Base-by-base conservation (phyloP, 176 grass and related monocot species). In the Alloteropsis semialata region DNA sequence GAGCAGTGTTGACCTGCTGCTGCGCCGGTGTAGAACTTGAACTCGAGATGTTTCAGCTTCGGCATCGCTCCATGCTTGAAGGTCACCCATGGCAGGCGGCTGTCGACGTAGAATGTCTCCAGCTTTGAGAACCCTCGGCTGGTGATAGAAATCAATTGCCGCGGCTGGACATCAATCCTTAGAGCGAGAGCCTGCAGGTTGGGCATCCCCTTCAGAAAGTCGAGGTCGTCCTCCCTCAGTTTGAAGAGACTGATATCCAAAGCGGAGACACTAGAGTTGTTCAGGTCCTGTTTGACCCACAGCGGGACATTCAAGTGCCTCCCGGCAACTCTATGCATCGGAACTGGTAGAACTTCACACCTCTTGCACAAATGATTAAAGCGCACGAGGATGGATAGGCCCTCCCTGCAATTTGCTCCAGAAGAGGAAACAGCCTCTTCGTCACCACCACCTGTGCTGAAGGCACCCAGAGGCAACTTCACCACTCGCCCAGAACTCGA, bases 11-110 rank as follows among this genome's bases (percentile, higher is more conserved):
- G 9, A 15, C 58, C 36, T 34, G 42, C n/a, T n/a, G n/a, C n/a
- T 1, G 1, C 27, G 5, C 61, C 77, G 2, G 30, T 33, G 77
- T 80, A 80, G 77, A 80, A 80, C 77, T 66, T 80, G 77, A 80
- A 67, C 45, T 36, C 45, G 1, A 80, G 77, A 10, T 17, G 45
- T 11, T 67, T 80, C 12, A 80, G 77, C 2, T 19, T 53, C 3
- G 45, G 77, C 77, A 80, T 67, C 1, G 77, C 77, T 17, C 45
- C 77, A 38, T 5, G 2, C 21, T 27, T 1, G 21, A 80, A 80
- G 11, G 11, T 18, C 29, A 45, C 44, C 44, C 41, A 45, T 2
- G 77, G 77, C 60, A 67, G 12, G 2, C 77, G 77, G 45, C 43
- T 53, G 51, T 80, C 77, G 1, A 80, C 30, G 3, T 3, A 38